Base-by-base conservation (phyloP, 2,329 filamentous ascomycete species). In the Lachnellula hyalina region DNA sequence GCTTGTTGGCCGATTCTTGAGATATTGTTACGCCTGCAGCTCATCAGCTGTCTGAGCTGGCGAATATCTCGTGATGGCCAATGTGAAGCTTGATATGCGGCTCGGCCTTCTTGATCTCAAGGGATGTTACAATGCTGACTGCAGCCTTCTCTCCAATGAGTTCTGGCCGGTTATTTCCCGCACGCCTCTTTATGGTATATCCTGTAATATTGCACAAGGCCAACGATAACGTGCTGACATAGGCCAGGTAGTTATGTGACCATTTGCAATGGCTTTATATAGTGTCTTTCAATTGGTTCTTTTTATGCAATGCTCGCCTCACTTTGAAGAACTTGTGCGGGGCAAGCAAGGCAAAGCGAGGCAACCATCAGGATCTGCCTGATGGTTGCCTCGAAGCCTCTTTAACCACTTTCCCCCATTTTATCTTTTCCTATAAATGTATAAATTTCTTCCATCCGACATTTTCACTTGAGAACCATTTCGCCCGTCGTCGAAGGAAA, bases 161-260 rank as follows among this genome's bases (percentile, higher is more conserved):
- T 52, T 32, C n/a, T 45, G 19, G 28, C 25, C 28, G 19, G 15
- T 11, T 40, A 38, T 12, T 32, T 19, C 34, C 34, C 42, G 51
- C 47, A 48, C 46, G 52, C 47, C 47, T 54, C 52, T 46, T 46
- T 9, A 32, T 21, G 44, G 11, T 44, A 19, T 40, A 19, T 21
- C 38, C 38, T 15, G 17, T 15, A 40, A n/a, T 19, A 19, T 19
- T 19, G 14, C 38, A 3, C 6, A n/a, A 3, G n/a, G 6, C n/a
- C n/a, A 44, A 17, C 23, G 36, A 25, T 46, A 21, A 46, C 14
- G 21, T 21, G 23, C 44, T 46, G 14, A 23, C 19, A 46, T 34
- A 32, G 44, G 21, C 9, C 23, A 23, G 32, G 11, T 21, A 34
- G 3, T 46, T 46, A 46, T 46, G 44, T 46, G n/a, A 32, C 44